Evolutionary conservation across 306 rosid genomes (phyloP), one percentile per base, ranked within the genome.

Genomic region (Malus sieversii): DNA sequence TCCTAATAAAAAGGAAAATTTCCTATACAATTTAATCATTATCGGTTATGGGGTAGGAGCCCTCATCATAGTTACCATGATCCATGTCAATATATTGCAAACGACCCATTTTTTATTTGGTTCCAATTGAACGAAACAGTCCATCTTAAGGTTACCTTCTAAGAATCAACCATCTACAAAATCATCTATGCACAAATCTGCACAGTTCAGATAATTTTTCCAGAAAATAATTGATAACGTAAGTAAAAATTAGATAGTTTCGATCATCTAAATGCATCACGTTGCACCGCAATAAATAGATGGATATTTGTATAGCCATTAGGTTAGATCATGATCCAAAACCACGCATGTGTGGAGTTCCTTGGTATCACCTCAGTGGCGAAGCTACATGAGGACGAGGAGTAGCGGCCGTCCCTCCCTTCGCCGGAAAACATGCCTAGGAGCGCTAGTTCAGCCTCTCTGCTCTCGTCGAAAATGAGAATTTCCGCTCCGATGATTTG

Each of bases 331-430:
- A 46, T 46, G 52, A 46, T 46, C 53, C 81, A 85, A 83, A 77
- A 71, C 84, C 85, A 75, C 75, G 64, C 88, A 85, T 81, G 87
- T 87, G 91, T 83, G 77, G 76, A 68, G 87, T 80, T 82, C 78
- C 79, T 81, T 77, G 76, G 68, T 63, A 76, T 74, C 75, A 76
- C 14, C 48, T 25, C 25, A 25, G 25, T 25, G 25, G 25, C 25
- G 25, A 25, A 25, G 25, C 25, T 25, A 25, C 25, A 1, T 25
- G 25, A 25, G 25, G 25, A 25, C 1, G 25, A 25, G 25, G 25
- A 25, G 25, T 25, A 25, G 25, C 25, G 25, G 25, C 25, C 25
- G 25, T 25, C 25, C 25, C 25, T 25, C 25, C 25, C 25, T 25
- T 25, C 25, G 25, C 25, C 25, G 25, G 25, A 25, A 25, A 25